These are phyloP conservation scores for Leishmania guyanensis DNA, from an alignment of 208 protist species.

Conservation along the genomic window DNA sequence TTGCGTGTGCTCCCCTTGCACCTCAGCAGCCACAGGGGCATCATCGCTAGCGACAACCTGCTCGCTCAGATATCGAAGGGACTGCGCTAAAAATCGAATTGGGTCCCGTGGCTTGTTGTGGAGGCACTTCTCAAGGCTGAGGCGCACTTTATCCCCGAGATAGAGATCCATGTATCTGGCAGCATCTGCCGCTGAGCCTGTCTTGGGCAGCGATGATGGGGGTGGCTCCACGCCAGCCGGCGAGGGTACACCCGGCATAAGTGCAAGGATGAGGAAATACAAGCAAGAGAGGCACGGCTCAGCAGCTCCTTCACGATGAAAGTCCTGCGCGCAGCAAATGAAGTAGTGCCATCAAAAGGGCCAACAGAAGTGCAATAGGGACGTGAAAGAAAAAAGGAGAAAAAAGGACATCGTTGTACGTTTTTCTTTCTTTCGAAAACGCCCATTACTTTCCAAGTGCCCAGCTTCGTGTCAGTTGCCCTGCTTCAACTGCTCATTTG, in stretches of 20 bases:
- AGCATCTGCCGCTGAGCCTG: constrained; percentile 11
- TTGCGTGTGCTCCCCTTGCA: not conserved
- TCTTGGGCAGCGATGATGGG: constrained; percentile 11
- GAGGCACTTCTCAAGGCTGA: constrained; percentile 54
- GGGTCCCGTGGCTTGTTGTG: constrained; percentile 48
- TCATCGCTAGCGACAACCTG: not conserved
- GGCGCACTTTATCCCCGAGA: constrained; percentile 58
- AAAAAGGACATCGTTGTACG: no score
- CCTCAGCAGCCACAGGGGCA: not conserved
- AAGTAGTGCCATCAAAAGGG: not conserved
- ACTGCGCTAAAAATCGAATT: constrained; percentile 54
- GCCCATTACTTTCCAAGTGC: not conserved
- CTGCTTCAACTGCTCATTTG: not conserved
- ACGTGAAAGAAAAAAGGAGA: not conserved
- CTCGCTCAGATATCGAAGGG: constrained; percentile 22
- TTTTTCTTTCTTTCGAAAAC: not conserved
- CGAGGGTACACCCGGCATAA: not conserved
- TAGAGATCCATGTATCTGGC: constrained; percentile 50
- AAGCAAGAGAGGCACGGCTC: not conserved
- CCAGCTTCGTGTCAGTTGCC: not conserved
- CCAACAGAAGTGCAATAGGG: not conserved
- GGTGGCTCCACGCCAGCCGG: not conserved
- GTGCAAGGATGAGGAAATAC: not conserved
- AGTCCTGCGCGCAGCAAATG: not conserved
- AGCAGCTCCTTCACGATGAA: not conserved